These are phyloP conservation scores for Fusarium siculi DNA, from an alignment of 2,329 filamentous ascomycete species.

Conservation along the genomic window DNA sequence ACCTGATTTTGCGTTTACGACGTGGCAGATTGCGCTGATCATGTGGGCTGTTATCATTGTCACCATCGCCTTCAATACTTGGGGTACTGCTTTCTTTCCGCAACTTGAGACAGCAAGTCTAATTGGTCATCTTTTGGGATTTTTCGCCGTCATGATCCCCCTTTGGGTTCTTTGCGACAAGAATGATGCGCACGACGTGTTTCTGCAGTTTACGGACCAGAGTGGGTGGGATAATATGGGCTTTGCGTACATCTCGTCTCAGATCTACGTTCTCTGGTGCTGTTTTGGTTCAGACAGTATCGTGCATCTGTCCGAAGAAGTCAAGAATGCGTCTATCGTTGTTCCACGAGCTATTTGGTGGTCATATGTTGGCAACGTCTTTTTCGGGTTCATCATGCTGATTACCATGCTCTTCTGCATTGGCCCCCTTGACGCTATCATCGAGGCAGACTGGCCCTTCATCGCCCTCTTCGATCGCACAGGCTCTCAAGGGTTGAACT, in stretches of 20 bases:
- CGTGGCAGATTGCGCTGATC: constrained; percentile 23
- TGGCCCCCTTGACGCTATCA: constrained; percentile 5
- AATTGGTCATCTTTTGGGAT: constrained; percentile 10
- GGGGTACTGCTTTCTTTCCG: constrained; percentile 22
- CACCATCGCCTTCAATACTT: constrained; percentile 22
- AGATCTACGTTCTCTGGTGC: constrained; percentile 27
- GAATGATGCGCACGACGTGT: constrained; percentile 9
- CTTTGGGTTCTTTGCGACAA: constrained; percentile 29
- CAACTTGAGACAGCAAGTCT: constrained; percentile 22
- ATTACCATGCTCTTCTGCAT: constrained; percentile 33
- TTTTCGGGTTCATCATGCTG: constrained; percentile 25
- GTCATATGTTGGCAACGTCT: constrained; percentile 17
- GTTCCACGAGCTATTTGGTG: constrained; percentile 19
- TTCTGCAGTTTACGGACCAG: constrained; percentile 25
- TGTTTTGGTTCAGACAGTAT: constrained; percentile 30
- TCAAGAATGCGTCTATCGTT: constrained; percentile 18
- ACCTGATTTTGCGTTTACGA: constrained; percentile 18
- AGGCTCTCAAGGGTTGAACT: neutral
- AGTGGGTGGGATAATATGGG: constrained; percentile 28
- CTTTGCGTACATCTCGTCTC: constrained; percentile 23
- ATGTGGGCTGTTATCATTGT: constrained; percentile 30
- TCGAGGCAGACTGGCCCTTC: constrained; percentile 21
- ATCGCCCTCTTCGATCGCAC: constrained; percentile 20
- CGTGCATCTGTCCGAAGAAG: constrained; percentile 16
- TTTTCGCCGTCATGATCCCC: constrained; percentile 23